These are phyloP conservation scores for Penicillium dipodomyicola DNA, from an alignment of 495 filamentous ascomycete genomes.

Conservation along the genomic window DNA sequence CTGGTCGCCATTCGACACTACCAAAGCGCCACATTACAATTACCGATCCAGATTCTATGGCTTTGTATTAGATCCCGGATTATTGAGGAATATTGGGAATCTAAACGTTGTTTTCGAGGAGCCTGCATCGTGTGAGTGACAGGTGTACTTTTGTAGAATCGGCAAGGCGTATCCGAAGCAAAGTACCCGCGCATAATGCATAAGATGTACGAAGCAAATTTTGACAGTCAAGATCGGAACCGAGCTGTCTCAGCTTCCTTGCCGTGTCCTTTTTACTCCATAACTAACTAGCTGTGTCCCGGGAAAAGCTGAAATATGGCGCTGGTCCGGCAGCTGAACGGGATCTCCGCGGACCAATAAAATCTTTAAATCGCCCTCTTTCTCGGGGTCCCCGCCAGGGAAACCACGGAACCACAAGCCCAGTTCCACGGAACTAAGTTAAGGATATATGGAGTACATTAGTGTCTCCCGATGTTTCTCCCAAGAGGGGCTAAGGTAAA, in stretches of 20 bases:
- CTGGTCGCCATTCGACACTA: conserved; percentile 1
- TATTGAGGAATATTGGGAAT: not conserved
- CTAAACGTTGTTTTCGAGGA: not conserved
- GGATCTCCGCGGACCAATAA: conserved; percentile 20
- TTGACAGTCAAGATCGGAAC: conserved; percentile 3
- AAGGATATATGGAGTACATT: conserved; percentile 14
- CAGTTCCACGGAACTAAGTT: conserved; percentile 14
- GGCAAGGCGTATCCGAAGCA: not conserved
- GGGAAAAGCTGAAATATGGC: not conserved
- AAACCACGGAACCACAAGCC: conserved; percentile 12
- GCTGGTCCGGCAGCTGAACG: conserved; percentile 11
- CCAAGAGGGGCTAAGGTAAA: not conserved
- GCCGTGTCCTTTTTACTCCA: not conserved
- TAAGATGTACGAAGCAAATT: not conserved
- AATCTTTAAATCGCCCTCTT: not conserved
- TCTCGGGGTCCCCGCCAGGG: conserved; percentile 12
- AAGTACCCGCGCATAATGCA: not conserved
- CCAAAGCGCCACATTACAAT: not conserved
- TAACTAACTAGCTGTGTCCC: conserved; percentile 6
- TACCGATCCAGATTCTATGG: conserved; percentile 5
- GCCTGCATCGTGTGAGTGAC: conserved; percentile 1
- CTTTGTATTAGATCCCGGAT: not conserved
- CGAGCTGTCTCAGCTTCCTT: not conserved
- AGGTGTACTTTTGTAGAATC: conserved; percentile 6
- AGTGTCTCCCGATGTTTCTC: not conserved